Evolutionary conservation across 768 basidiomycete genomes (phyloP), one percentile per base, ranked within the genome.

Genomic region (Amanita phalloides): DNA sequence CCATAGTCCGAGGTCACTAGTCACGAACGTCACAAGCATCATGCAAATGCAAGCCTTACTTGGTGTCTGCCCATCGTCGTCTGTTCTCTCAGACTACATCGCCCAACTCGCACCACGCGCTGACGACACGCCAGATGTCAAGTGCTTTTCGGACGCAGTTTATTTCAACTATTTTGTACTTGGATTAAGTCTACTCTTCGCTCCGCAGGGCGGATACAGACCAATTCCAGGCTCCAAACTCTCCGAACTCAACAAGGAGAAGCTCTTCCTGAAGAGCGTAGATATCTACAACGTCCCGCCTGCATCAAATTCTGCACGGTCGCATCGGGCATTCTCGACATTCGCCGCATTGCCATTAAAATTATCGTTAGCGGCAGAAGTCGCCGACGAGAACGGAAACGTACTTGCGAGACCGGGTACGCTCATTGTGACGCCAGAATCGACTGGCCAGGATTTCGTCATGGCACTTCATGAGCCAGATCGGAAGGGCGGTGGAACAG

Each of bases 401-500:
- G 21, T 49, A 4, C 41, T 68, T 2, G 36, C 61, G 32, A 72
- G 75, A 17, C 68, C 76, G 2, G 39, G 69, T 7, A 57, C 61
- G 20, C 60, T 86, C 25, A 64, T 68, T 13, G 61, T 89, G 6
- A 63, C 61, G 6, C 63, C 63, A 28, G 70, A 70, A 45, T 82
- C 80, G 21, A 79, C 78, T 9, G 94, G 91, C 2, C 83, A 84
- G 60, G 81, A 90, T 0, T 82, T 98, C 54, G 86, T 96, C 7
- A 59, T 66, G 25, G 63, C 65, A 42, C 63, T 96, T 42, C 92
- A 92, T 8, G 94, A 97, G 66, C 94, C 94, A 6, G 79, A 79
- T 60, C 75, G 89, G 55, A 98, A 96, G 64, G 94, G 94, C 6
- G 92, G 93, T 20, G 93, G 94, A 1, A 71, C 81, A 7, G 90